Conservation (phyloP, 2,329 filamentous ascomycete genomes). For the Fusarium sp. region DNA sequence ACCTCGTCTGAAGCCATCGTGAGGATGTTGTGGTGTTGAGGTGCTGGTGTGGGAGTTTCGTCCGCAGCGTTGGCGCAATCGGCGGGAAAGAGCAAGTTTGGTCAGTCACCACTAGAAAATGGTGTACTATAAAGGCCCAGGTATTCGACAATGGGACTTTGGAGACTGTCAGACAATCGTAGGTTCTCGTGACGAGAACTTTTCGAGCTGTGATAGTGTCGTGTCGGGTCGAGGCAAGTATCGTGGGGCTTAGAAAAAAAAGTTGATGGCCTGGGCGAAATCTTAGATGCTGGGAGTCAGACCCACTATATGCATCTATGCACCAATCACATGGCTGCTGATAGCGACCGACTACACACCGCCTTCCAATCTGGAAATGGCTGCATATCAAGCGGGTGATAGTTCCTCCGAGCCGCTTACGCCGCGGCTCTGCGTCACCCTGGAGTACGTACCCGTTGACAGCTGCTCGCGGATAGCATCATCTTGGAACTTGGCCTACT, state of each 20-base stretch:
- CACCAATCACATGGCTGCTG: constrained; percentile 36
- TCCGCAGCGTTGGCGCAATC: neutral
- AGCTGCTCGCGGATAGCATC: constrained; percentile 43
- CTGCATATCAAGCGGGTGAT: neutral
- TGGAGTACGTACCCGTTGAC: constrained; percentile 43
- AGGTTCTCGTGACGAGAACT: neutral
- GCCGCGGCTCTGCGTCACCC: constrained; percentile 19
- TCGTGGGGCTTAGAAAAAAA: neutral
- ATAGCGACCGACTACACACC: constrained; percentile 24
- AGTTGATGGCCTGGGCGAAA: neutral
- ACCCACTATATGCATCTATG: neutral
- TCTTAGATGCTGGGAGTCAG: neutral
- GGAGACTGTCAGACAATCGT: neutral
- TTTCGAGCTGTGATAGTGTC: neutral
- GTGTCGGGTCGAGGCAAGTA: neutral
- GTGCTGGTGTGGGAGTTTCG: neutral
- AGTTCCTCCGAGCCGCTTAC: constrained; percentile 28
- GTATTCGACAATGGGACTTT: neutral
- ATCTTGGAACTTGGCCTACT: constrained; percentile 31
- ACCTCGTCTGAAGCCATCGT: constrained; percentile 93
- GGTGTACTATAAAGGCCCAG: neutral
- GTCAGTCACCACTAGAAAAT: neutral
- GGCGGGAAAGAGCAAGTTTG: neutral
- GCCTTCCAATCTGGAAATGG: constrained; percentile 24
- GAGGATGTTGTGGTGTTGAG: neutral